Evolutionary conservation across 2,329 filamentous ascomycete species (phyloP).

Genomic region (Phaeosphaeria sp.): DNA sequence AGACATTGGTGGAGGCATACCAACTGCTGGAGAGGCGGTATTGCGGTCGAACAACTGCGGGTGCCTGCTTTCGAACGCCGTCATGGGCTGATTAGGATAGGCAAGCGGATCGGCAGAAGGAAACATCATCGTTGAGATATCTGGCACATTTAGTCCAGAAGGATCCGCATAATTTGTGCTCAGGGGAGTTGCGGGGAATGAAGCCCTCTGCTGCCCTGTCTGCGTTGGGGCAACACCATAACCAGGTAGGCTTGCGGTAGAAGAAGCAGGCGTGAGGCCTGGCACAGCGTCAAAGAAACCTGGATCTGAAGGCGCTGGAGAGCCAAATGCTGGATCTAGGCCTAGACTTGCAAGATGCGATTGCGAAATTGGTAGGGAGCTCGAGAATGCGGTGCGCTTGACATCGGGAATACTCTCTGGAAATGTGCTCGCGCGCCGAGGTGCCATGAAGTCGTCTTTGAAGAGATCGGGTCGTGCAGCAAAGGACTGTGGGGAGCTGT

Average conservation of each 20-base stretch:
- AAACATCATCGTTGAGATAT: constrained; percentile 81
- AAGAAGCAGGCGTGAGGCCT: constrained; percentile 42
- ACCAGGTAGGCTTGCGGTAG: constrained; percentile 35
- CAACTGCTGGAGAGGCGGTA: constrained; percentile 23
- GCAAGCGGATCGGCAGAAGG: constrained; percentile 78
- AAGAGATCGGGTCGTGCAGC: constrained; percentile 32
- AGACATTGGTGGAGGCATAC: constrained; percentile 26
- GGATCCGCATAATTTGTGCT: constrained; percentile 38
- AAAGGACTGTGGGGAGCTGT: constrained; percentile 42
- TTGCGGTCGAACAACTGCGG: constrained; percentile 36
- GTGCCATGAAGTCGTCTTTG: constrained; percentile 29
- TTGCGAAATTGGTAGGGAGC: constrained; percentile 38
- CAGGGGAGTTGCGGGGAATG: constrained; percentile 39
- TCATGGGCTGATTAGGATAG: constrained; percentile 78
- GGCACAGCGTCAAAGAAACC: constrained; percentile 41
- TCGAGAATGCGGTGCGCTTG: constrained; percentile 32
- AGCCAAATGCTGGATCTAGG: constrained; percentile 33
- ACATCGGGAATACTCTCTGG: constrained; percentile 40
- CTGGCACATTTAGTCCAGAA: constrained; percentile 53
- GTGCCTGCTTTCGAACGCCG: constrained; percentile 58
- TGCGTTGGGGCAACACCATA: constrained; percentile 32
- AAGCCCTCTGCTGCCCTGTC: constrained; percentile 32
- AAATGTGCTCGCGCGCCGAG: constrained; percentile 45
- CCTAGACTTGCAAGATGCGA: constrained; percentile 35
- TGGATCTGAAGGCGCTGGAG: constrained; percentile 32